Percentiles rank a stretch among this genome's conserved stretches.
Evolutionary conservation across 164 flowering plant species (phyloP).

Genomic region (Tinospora cordifolia): DNA sequence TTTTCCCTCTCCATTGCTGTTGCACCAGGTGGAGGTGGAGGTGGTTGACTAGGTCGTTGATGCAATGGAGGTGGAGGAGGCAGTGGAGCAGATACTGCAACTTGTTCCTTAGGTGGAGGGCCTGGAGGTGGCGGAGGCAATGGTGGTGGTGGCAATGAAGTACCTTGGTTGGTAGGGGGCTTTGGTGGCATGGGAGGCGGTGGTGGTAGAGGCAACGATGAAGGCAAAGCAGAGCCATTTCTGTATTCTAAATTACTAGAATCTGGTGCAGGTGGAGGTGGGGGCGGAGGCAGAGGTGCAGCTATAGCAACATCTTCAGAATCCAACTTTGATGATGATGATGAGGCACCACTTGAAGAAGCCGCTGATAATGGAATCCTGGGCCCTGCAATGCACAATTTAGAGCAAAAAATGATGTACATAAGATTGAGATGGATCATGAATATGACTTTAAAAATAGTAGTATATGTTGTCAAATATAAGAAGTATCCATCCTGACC

Average conservation of each 20-base stretch:
- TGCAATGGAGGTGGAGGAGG: constrained; percentile 62
- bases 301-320: constrained; percentile 48
- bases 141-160: constrained; percentile 58
- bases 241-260: constrained; percentile 32
- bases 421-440: background rate
- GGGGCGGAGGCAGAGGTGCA: constrained; percentile 71
- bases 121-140: constrained; percentile 82
- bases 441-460: background rate
- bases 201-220: constrained; percentile 74
- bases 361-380: constrained; percentile 60
- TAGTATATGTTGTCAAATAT: background rate
- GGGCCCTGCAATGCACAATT: constrained; percentile 51
- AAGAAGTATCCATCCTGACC: constrained; percentile 31
- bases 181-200: constrained; percentile 78
- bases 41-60: constrained; percentile 50
- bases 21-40: constrained; percentile 74
- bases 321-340: constrained; percentile 60
- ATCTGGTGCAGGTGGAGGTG: constrained; percentile 74
- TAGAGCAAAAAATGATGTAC: constrained; percentile 3
- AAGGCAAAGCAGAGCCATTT: constrained; percentile 45
- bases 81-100: constrained; percentile 31
- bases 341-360: constrained; percentile 58
- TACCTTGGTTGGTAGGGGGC: constrained; percentile 31
- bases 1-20: constrained; percentile 36
- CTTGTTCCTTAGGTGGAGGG: constrained; percentile 62